Base-by-base conservation (phyloP, 2,329 filamentous ascomycete genomes). In the Fusarium illudens region DNA sequence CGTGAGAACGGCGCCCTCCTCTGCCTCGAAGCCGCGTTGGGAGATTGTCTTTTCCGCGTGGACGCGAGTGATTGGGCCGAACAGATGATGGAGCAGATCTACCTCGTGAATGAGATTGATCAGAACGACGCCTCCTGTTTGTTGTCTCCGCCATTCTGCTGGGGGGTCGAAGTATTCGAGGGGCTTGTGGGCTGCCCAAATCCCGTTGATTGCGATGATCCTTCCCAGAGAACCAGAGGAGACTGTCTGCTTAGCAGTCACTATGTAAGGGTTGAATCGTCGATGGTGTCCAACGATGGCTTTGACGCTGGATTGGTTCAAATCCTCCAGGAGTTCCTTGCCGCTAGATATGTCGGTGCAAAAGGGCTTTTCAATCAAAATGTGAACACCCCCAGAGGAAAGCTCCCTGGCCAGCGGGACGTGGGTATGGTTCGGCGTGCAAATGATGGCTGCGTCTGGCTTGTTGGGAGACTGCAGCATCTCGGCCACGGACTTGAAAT, bases 91-190 rank as follows among this genome's bases (percentile, higher is more conserved):
- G 17, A 89, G 76, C 0, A 88, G 75, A 62, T 89, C 87, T 36
- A 89, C 77, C 51, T 89, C 87, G 68, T 89, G 87, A n/a, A 89
- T 82, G 42, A 89, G 76, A 69, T 89, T 89, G 62, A 88, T 88
- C 3, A 84, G 76, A 8, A 89, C 76, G 0, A 84, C 82, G 1
- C 86, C 86, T 2, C 82, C 83, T 3, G 78, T 75, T 3, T 66
- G 58, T 4, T 75, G 70, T 7, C 80, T 78, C 13, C 84, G 80
- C 86, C 87, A 88, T 36, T 81, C 80, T 0, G 77, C 76, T 0
- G 81, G 81, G 0, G 79, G 65, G 2, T 81, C 77, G 64, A 86
- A 89, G 75, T 89, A 89, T 0, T 76, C 59, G 0, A 70, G 48
- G 0, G 86, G 84, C 63, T 89, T 89, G 62, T 77, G 81, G 0